Evolutionary conservation across 352 stramenopile genomes (phyloP), one percentile per base, ranked within the genome.

Genomic region (Phytophthora hibernalis): DNA sequence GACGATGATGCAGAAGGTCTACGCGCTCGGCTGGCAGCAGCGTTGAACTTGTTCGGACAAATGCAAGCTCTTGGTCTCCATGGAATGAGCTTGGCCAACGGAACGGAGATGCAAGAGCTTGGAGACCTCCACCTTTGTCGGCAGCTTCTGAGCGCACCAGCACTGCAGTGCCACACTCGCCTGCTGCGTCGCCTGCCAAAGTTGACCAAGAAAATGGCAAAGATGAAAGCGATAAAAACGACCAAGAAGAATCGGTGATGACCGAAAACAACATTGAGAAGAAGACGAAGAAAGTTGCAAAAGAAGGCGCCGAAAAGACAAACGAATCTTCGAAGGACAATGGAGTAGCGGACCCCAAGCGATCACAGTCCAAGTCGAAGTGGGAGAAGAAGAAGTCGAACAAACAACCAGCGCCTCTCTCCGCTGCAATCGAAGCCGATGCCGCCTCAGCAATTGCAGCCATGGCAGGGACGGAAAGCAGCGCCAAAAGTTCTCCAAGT

Each of bases 51-150:
- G 28, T 76, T 79, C 26, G 35, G 42, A 24, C 55, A 75, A 52
- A 24, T 79, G 5, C 66, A 79, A 66, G 66, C 52, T 45, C 55
- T 79, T 48, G 49, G 66, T 48, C 26, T 65, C 18, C 51, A 72
- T 21, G 66, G 70, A 35, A 24, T 60, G 24, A 60, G 20, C 1
- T 53, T 69, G 43, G 54, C 69, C 37, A 65, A 40, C 5, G 57
- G 51, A 57, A 42, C 52, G 7, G 67, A 53, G 16, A 37, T 22
- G 28, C 22, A 42, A 26, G 53, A 68, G 18, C 54, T 69, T 2
- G 60, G 49, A 49, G 70, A 78, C 20, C 47, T 70, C n/a, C 69
- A 70, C 16, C 31, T 73, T 40, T 73, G 49, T 70, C 69, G 1
- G 51, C 37, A 7, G 55, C 60, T 24, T 68, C 55, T 13, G 22